Conservation (phyloP, 257 asterid species). For the Solanum infundibuliforme region DNA sequence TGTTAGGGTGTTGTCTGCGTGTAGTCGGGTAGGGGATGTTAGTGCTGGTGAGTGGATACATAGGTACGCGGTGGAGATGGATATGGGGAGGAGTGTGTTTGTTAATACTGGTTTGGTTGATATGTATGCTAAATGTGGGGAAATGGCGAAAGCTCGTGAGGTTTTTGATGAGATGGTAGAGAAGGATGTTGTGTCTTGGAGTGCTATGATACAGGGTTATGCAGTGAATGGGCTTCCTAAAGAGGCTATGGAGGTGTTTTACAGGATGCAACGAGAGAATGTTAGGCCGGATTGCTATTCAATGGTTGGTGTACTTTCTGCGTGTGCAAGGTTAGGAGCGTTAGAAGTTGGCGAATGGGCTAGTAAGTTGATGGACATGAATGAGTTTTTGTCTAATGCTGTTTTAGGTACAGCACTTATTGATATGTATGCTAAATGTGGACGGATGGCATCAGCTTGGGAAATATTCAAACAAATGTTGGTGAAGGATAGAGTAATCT, state of each 20-base stretch:
- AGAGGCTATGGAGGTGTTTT: conserved; percentile 30
- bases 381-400: conserved; percentile 23
- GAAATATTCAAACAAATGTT: conserved; percentile 20
- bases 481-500: conserved; percentile 27
- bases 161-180: conserved; percentile 36
- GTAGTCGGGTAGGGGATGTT: conserved; percentile 24
- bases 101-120: conserved; percentile 30
- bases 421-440: conserved; percentile 38
- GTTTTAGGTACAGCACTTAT: conserved; percentile 34
- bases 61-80: conserved; percentile 9
- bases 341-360: conserved; percentile 37
- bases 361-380: conserved; percentile 16
- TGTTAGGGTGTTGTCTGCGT: conserved; percentile 26
- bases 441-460: conserved; percentile 27
- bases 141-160: conserved; percentile 26
- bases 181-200: conserved; percentile 38
- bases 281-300: conserved; percentile 25
- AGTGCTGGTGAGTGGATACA: conserved; percentile 28
- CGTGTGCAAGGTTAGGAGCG: conserved; percentile 39
- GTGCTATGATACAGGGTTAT: conserved; percentile 39
- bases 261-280: conserved; percentile 14
- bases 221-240: conserved; percentile 33
- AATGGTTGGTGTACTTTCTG: conserved; percentile 45
- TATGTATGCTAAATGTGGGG: conserved; percentile 33
- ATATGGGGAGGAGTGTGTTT: conserved; percentile 29